phyloP scores from a whole-genome alignment of 495 filamentous ascomycete species.

The Aspergillus funiculosus region DNA sequence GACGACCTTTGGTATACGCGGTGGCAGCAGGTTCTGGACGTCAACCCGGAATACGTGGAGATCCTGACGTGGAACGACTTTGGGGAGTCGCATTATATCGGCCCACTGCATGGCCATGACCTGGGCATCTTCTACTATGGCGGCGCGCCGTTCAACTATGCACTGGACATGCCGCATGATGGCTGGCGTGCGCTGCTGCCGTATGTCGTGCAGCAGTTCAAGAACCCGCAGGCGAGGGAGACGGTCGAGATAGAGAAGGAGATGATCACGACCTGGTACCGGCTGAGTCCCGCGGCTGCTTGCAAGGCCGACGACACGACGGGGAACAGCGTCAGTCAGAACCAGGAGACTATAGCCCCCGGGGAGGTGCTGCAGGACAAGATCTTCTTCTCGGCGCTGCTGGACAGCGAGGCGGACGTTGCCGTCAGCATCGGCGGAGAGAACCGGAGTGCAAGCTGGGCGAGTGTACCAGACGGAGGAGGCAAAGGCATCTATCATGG shows the following conservation, averaged over 20 bases:
- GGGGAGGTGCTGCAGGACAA: conserved; percentile 25
- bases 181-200: conserved; percentile 53
- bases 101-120: conserved; percentile 39
- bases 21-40: conserved; percentile 58
- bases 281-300: conserved; percentile 33
- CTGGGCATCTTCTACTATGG: conserved; percentile 41
- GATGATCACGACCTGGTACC: conserved; percentile 64
- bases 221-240: conserved; percentile 39
- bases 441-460: conserved; percentile 27
- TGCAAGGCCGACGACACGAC: conserved; percentile 34
- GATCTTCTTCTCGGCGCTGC: conserved; percentile 35
- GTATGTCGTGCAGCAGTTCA: conserved; percentile 59
- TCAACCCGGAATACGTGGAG: conserved; percentile 58
- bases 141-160: conserved; percentile 47
- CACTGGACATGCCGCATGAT: conserved; percentile 47
- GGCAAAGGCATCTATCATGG: conserved; percentile 49
- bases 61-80: conserved; percentile 67
- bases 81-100: conserved; percentile 72
- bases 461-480: conserved; percentile 22
- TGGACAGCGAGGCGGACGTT: conserved; percentile 32
- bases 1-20: conserved; percentile 67
- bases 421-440: conserved; percentile 47
- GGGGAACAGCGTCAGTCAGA: conserved; percentile 26
- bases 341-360: conserved; percentile 9
- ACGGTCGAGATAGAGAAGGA: conserved; percentile 35